Evolutionary conservation across 805 yeast species (phyloP), one percentile per base, ranked within the genome.

Genomic region (Cyberlindnera bimundalis): DNA sequence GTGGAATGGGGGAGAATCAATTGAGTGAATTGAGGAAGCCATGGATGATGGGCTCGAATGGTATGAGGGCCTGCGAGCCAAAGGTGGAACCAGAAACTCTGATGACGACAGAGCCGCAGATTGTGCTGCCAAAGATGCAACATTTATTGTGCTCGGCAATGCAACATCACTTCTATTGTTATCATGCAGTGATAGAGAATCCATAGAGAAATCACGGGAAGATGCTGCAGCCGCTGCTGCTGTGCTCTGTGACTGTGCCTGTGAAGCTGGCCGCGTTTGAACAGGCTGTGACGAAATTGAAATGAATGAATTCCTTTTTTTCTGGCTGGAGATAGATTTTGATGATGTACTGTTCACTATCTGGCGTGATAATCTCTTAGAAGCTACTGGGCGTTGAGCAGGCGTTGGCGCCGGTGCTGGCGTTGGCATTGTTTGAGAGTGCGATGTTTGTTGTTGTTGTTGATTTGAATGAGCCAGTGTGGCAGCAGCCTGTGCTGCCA

Each of bases 401-500:
- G 34, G 35, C 5, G 15, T 35, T n/a, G 29, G 12, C n/a, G 29
- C 19, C 30, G 34, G 19, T 30, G 38, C 11, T 18, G 36, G 10
- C n/a, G 29, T 20, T 33, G 34, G 19, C 28, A 36, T 8, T 18
- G 36, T 5, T 16, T 40, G 40, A 10, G 30, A 25, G 4, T 21
- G 32, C 21, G 27, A 39, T 23, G 19, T 28, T 23, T 34, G 45
- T 19, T 29, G 39, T 13, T 33, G 24, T 21, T 29, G 45, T n/a
- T 42, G 43, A 13, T 37, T 32, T 9, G 44, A 35, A 17, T 30
- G 47, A 9, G 40, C 44, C 18, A 40, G 31, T 5, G 45, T 23
- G 8, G 48, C 39, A 0, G 50, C 60, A 13, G 60, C 55, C 35
- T 56, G 51, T 3, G 58, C 56, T n/a, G 60, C 60, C 11, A 50